A percentile compares a stretch with the other conserved stretches of the same genome.
Conservation (phyloP, 108 stramenopile species). For the Conticribra guillardii region DNA sequence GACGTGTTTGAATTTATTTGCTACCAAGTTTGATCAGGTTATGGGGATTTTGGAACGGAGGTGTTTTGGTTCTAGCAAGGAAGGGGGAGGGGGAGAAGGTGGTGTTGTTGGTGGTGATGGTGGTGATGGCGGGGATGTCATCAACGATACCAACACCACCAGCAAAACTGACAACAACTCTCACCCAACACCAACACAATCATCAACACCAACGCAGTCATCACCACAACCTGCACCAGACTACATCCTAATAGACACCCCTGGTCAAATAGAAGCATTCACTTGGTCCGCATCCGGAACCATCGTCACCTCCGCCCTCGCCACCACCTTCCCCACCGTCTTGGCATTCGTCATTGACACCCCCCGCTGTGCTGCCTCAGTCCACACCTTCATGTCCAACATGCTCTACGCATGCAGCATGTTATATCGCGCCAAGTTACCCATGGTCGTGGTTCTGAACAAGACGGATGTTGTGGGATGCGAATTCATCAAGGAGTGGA, state of each 20-base stretch:
- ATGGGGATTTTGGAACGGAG: conserved; percentile 91
- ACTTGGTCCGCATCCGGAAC: conserved; percentile 98
- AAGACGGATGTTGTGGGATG: conserved; percentile 90
- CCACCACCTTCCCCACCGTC: conserved; percentile 94
- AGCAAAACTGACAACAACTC: not conserved
- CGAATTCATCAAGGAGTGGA: conserved; percentile 96
- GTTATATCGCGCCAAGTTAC: conserved; percentile 93
- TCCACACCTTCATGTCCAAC: conserved; percentile 99
- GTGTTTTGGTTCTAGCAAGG: conserved; percentile 37
- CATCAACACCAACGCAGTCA: not conserved
- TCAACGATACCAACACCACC: conserved; percentile 1
- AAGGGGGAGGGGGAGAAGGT: no score
- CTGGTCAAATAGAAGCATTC: conserved; percentile 99
- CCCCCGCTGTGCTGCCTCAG: conserved; percentile 89
- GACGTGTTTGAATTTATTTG: conserved; percentile 97
- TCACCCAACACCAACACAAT: not conserved
- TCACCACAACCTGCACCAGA: conserved; percentile 41
- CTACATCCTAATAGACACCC: conserved; percentile 96
- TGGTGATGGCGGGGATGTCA: conserved; percentile 1
- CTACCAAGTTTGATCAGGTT: conserved; percentile 99
- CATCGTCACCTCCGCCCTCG: conserved; percentile 94
- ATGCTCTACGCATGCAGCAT: conserved; percentile 99
- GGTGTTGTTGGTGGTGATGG: conserved; percentile 4
- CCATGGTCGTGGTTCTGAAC: conserved; percentile 95
- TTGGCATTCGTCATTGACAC: conserved; percentile 97